Percentiles rank a stretch among this genome's conserved stretches.
These are phyloP conservation scores for Halophytophthora polymorphica DNA, from an alignment of 352 stramenopile species.

Conservation along the genomic window DNA sequence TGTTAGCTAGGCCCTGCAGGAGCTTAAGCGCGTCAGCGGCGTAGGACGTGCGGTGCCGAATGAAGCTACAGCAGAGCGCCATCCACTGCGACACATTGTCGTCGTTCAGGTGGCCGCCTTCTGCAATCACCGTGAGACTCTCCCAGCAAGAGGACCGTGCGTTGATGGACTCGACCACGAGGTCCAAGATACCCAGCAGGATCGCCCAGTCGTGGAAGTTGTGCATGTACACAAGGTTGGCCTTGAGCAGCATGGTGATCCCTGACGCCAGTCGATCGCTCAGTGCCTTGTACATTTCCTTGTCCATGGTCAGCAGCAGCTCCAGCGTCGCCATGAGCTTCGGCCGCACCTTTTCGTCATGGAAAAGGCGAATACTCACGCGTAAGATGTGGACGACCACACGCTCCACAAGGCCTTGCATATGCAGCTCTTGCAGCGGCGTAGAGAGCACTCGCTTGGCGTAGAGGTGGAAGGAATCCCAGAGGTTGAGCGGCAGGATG, in stretches of 20 bases:
- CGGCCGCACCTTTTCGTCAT: constrained; percentile 76
- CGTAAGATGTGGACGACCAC: constrained; percentile 85
- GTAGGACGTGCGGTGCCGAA: constrained; percentile 75
- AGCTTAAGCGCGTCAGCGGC: constrained; percentile 73
- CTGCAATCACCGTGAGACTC: constrained; percentile 63
- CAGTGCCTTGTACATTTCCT: constrained; percentile 78
- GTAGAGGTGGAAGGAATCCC: constrained; percentile 80
- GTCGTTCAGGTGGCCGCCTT: constrained; percentile 69
- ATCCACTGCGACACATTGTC: constrained; percentile 85
- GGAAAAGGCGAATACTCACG: constrained; percentile 84
- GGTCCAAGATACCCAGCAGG: constrained; percentile 67
- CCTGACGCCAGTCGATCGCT: constrained; percentile 76
- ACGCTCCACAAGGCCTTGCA: constrained; percentile 75
- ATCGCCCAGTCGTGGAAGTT: constrained; percentile 80
- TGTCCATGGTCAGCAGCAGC: constrained; percentile 71
- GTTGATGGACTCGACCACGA: constrained; percentile 79
- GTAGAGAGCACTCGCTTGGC: constrained; percentile 73
- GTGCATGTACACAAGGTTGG: constrained; percentile 88
- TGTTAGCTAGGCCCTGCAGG: constrained; percentile 70
- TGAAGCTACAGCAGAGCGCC: constrained; percentile 70
- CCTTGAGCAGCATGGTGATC: constrained; percentile 83
- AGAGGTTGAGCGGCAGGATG: constrained; percentile 67
- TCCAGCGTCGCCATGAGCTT: constrained; percentile 81
- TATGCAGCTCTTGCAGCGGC: constrained; percentile 66
- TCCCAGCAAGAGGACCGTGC: constrained; percentile 72